A percentile compares a stretch with the other conserved stretches of the same genome.
These are phyloP conservation scores for Antrodiella citrinella DNA, from an alignment of 768 basidiomycete species.

Conservation along the genomic window DNA sequence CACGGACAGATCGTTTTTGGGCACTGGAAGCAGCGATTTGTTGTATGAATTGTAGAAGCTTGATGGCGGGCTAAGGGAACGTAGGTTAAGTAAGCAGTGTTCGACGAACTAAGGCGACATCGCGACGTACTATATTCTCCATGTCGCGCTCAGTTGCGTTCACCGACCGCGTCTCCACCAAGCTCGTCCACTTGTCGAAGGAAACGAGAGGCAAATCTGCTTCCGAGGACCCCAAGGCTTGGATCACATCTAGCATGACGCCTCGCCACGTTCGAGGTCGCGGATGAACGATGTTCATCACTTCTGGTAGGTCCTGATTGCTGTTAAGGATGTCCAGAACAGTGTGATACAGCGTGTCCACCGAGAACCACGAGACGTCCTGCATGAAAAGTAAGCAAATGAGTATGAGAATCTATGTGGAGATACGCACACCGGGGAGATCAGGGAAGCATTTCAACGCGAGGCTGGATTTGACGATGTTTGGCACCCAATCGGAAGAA, in stretches of 20 bases:
- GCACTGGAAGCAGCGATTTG: background rate
- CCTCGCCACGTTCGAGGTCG: constrained; percentile 7
- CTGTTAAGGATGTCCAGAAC: constrained; percentile 6
- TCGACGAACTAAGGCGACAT: background rate
- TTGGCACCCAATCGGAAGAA: constrained; percentile 24
- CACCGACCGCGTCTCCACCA: constrained; percentile 3
- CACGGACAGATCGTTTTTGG: background rate
- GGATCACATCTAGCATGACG: constrained; percentile 1
- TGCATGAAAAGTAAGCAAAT: background rate
- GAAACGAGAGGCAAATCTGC: constrained; percentile 6
- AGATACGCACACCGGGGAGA: constrained; percentile 5
- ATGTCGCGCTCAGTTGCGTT: constrained; percentile 1
- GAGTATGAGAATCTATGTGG: background rate
- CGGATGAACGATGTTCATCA: constrained; percentile 16
- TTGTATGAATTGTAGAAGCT: constrained; percentile 9
- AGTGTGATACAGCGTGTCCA: constrained; percentile 7
- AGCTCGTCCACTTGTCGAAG: constrained; percentile 5
- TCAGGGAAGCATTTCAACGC: constrained; percentile 7
- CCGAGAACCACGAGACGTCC: constrained; percentile 11
- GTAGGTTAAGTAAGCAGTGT: background rate
- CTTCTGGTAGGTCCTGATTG: background rate
- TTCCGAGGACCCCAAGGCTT: background rate
- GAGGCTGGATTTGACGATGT: constrained; percentile 14
- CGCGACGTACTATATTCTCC: constrained; percentile 7
- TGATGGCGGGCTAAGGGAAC: constrained; percentile 9